These are phyloP conservation scores for Puccinia triticina DNA, from an alignment of 1,284 basidiomycete species.

Conservation along the genomic window DNA sequence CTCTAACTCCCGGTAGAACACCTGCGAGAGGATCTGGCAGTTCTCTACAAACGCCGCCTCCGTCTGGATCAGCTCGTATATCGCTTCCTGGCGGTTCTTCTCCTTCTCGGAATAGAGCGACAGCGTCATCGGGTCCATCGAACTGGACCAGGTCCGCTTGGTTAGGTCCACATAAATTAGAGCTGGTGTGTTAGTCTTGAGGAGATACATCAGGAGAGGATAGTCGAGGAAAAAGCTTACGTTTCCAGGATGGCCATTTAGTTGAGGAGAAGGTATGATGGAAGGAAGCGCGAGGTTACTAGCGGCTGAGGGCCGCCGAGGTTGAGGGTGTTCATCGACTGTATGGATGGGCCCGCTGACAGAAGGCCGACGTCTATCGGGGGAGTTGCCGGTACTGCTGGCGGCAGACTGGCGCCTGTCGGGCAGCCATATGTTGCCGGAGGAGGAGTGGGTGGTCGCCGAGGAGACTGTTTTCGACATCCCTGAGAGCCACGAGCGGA, in stretches of 20 bases:
- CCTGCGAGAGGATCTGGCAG: slow-evolving; percentile 42
- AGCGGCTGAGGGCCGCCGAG: not conserved
- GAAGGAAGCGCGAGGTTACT: not conserved
- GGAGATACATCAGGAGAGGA: not conserved
- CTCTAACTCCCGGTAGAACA: slow-evolving; percentile 29
- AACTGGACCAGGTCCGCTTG: slow-evolving; percentile 36
- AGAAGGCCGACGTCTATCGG: slow-evolving; percentile 5
- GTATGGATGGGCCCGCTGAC: slow-evolving; percentile 15
- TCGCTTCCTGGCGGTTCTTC: slow-evolving; percentile 48
- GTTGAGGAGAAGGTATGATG: slow-evolving; percentile 1
- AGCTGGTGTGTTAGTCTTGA: not conserved
- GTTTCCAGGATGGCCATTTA: not conserved
- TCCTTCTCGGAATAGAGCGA: slow-evolving; percentile 20
- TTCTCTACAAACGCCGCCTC: slow-evolving; percentile 43
- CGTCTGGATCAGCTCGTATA: slow-evolving; percentile 46
- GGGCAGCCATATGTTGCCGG: not conserved
- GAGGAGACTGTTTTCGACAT: slow-evolving; percentile 18
- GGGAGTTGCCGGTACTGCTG: too few relatives aligned
- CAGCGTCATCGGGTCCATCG: slow-evolving; percentile 11
- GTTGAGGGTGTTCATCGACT: not conserved
- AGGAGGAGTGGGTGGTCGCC: not conserved
- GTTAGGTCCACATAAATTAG: not conserved
- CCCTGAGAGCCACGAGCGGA: slow-evolving; percentile 39
- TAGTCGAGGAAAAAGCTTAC: not conserved
- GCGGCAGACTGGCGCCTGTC: not conserved